Evolutionary conservation across 2,329 filamentous ascomycete species (phyloP).

Genomic region (Ceratocystis diversiconidia): DNA sequence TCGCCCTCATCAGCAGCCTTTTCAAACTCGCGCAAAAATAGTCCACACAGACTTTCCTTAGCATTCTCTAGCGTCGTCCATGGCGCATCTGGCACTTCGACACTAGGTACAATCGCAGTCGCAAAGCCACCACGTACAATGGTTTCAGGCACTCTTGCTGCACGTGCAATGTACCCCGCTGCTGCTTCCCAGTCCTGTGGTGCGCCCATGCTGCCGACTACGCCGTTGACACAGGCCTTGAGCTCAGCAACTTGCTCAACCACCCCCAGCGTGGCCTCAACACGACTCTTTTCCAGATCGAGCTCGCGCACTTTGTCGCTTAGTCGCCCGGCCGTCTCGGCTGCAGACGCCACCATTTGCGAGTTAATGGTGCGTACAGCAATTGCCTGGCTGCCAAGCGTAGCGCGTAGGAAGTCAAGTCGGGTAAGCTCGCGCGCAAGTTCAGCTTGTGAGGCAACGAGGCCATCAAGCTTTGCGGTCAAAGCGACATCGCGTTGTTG

Average conservation of each 20-base stretch:
- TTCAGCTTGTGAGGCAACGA: slow-evolving; percentile 72
- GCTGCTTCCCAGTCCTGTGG: slow-evolving; percentile 98
- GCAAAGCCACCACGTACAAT: slow-evolving; percentile 79
- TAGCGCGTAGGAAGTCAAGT: slow-evolving; percentile 76
- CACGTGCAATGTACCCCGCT: slow-evolving; percentile 73
- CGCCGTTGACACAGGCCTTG: slow-evolving; percentile 88
- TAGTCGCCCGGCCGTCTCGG: slow-evolving; percentile 70
- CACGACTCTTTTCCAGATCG: slow-evolving; percentile 79
- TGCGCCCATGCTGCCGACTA: slow-evolving; percentile 90
- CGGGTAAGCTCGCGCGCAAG: slow-evolving; percentile 75
- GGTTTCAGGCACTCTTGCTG: slow-evolving; percentile 62
- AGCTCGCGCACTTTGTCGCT: slow-evolving; percentile 76
- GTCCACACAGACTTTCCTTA: slow-evolving; percentile 72
- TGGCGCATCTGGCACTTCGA: slow-evolving; percentile 86
- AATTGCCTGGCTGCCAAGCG: slow-evolving; percentile 74
- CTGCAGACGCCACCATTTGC: slow-evolving; percentile 78
- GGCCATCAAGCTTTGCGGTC: slow-evolving; percentile 56
- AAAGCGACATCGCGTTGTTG: slow-evolving; percentile 63
- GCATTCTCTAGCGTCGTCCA: slow-evolving; percentile 75
- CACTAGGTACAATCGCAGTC: slow-evolving; percentile 81
- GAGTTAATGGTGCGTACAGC: slow-evolving; percentile 72
- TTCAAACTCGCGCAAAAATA: slow-evolving; percentile 92
- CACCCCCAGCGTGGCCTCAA: slow-evolving; percentile 78
- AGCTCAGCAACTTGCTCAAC: slow-evolving; percentile 95
- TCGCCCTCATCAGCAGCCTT: slow-evolving; percentile 79